Conservation (phyloP, 2,329 filamentous ascomycete species). For the Epichloe uncinata region DNA sequence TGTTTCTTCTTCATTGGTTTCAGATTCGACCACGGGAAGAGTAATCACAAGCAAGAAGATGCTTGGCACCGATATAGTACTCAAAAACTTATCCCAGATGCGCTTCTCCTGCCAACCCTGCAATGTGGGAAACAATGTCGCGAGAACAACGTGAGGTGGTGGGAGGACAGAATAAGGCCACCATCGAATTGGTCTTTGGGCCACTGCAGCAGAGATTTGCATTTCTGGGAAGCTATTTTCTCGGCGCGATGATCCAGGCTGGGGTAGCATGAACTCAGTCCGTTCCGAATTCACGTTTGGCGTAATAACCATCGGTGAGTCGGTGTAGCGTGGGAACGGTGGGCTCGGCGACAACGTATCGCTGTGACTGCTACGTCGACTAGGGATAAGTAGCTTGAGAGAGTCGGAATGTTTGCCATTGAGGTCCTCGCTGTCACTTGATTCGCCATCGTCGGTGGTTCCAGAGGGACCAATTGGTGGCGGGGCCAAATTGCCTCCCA, state of each 20-base stretch:
- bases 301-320: slow-evolving; percentile 37
- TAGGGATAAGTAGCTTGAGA: slow-evolving; percentile 35
- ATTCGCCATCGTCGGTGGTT: not conserved
- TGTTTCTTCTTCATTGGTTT: slow-evolving; percentile 35
- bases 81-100: slow-evolving; percentile 73
- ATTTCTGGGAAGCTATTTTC: slow-evolving; percentile 35
- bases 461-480: slow-evolving; percentile 21
- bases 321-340: slow-evolving; percentile 57
- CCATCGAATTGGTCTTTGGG: slow-evolving; percentile 45
- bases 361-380: slow-evolving; percentile 27
- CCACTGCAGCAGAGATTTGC: slow-evolving; percentile 23
- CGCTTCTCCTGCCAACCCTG: slow-evolving; percentile 69
- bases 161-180: slow-evolving; percentile 72
- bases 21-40: slow-evolving; percentile 74
- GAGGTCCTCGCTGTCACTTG: not conserved
- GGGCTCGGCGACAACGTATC: slow-evolving; percentile 36
- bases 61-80: slow-evolving; percentile 72
- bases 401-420: slow-evolving; percentile 9
- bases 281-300: slow-evolving; percentile 27
- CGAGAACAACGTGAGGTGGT: slow-evolving; percentile 53
- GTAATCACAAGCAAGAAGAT: slow-evolving; percentile 86
- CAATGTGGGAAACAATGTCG: slow-evolving; percentile 77
- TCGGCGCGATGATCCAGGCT: slow-evolving; percentile 22
- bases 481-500: slow-evolving; percentile 29
- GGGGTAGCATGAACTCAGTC: slow-evolving; percentile 42